phyloP scores from a whole-genome alignment of 2,329 filamentous ascomycete species.

The Blastomyces percursus region DNA sequence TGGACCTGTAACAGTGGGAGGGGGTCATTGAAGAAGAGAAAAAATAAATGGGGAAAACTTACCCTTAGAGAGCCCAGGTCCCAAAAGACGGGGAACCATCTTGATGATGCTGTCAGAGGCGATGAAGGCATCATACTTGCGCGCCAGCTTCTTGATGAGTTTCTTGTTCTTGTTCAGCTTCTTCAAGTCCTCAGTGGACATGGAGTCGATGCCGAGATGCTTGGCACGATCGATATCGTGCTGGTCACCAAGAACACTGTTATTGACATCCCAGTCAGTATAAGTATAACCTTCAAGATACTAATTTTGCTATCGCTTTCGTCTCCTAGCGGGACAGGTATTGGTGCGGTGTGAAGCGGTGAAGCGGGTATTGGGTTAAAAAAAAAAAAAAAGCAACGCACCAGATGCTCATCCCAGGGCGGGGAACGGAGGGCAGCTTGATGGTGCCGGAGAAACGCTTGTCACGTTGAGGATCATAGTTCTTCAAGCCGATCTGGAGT shows the following conservation, averaged over 20 bases:
- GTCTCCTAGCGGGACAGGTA: background rate
- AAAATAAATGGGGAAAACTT: constrained; percentile 24
- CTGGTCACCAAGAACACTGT: constrained; percentile 73
- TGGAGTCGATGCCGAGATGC: constrained; percentile 96
- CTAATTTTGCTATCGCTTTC: background rate
- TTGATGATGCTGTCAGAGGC: constrained; percentile 97
- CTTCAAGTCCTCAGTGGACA: constrained; percentile 98
- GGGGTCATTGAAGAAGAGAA: background rate
- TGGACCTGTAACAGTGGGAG: too few relatives aligned
- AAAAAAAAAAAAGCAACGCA: constrained; percentile 29
- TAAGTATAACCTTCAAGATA: constrained; percentile 6
- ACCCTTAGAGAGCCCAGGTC: constrained; percentile 96
- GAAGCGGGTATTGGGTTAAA: background rate
- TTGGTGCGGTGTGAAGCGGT: background rate
- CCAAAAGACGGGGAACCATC: constrained; percentile 99
- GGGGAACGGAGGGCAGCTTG: constrained; percentile 82
- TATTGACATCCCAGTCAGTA: constrained; percentile 11
- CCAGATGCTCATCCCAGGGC: constrained; percentile 83
- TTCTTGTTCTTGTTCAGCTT: constrained; percentile 99
- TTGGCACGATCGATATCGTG: constrained; percentile 99
- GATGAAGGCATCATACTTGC: constrained; percentile 99
- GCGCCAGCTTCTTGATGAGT: constrained; percentile 99
- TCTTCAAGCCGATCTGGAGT: constrained; percentile 86
- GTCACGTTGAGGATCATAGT: constrained; percentile 99
- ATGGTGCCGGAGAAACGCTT: constrained; percentile 99